phyloP scores from a whole-genome alignment of 495 filamentous ascomycete species.

The Podospora bellae-mahoneyi region DNA sequence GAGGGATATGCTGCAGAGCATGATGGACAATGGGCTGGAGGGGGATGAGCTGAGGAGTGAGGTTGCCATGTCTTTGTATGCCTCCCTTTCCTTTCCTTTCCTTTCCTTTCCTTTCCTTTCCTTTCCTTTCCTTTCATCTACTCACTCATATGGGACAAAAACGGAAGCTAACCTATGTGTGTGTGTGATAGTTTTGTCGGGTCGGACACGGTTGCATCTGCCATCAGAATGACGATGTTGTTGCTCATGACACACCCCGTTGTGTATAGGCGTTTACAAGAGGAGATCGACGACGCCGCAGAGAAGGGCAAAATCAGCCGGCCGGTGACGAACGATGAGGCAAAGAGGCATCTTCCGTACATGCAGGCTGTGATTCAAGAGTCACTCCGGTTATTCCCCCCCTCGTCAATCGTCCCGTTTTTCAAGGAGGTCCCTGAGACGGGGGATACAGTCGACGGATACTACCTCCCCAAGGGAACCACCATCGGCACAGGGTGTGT shows the following conservation, averaged over 20 bases:
- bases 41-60: conserved; percentile 42
- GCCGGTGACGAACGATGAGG: conserved; percentile 38
- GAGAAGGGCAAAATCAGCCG: conserved; percentile 31
- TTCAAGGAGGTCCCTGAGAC: conserved; percentile 34
- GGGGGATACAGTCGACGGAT: conserved; percentile 29
- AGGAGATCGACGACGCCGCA: conserved; percentile 51
- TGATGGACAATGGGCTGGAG: conserved; percentile 43
- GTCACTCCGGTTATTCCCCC: conserved; percentile 44
- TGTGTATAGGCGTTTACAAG: conserved; percentile 52
- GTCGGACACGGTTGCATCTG: conserved; percentile 61
- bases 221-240: conserved; percentile 52
- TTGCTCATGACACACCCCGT: conserved; percentile 48
- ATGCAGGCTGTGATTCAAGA: conserved; percentile 47
- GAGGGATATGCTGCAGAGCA: conserved; percentile 41
- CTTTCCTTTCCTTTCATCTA: conserved; percentile 25
- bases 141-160: conserved; percentile 21
- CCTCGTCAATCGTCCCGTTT: conserved; percentile 43
- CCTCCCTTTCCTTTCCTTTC: no score
- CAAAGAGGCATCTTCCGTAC: conserved; percentile 40
- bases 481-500: conserved; percentile 27
- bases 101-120: no score
- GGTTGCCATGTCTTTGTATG: conserved; percentile 41
- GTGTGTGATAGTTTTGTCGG: conserved; percentile 52
- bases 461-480: conserved; percentile 30
- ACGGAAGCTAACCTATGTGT: conserved; percentile 28